Percentiles rank a stretch among this genome's conserved stretches.
phyloP scores from a whole-genome alignment of 108 stramenopile genomes.

The Poteriospumella lacustris region DNA sequence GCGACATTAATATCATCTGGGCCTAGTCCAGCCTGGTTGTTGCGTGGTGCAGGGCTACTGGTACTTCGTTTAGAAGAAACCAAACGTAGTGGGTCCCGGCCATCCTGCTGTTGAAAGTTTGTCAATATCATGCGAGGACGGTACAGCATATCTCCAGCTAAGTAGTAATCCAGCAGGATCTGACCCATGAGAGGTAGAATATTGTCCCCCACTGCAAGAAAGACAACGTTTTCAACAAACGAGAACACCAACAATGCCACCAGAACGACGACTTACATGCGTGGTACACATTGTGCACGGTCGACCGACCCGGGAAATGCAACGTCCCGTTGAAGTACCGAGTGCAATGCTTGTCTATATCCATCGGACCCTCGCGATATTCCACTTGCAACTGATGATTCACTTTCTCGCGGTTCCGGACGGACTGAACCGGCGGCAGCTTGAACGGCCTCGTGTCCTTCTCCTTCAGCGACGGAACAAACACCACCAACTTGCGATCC shows the following conservation, averaged over 20 bases:
- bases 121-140: background rate
- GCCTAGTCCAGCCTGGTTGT: no score
- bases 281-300: conserved; percentile 23
- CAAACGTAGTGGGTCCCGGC: background rate
- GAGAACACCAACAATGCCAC: background rate
- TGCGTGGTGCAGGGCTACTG: no score
- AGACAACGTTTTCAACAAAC: background rate
- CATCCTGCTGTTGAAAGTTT: background rate
- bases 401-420: background rate
- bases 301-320: conserved; percentile 10
- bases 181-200: background rate
- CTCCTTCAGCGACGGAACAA: background rate
- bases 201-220: conserved; percentile 2
- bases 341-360: background rate
- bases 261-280: background rate
- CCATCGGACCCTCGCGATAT: background rate
- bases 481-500: background rate
- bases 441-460: no score
- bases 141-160: background rate
- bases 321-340: conserved; percentile 9
- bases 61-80: no score
- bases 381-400: background rate
- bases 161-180: background rate
- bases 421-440: background rate
- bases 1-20: no score